These are phyloP conservation scores for Chlamydomonas schloesseri DNA, from an alignment of 139 green algal species.

Conservation along the genomic window DNA sequence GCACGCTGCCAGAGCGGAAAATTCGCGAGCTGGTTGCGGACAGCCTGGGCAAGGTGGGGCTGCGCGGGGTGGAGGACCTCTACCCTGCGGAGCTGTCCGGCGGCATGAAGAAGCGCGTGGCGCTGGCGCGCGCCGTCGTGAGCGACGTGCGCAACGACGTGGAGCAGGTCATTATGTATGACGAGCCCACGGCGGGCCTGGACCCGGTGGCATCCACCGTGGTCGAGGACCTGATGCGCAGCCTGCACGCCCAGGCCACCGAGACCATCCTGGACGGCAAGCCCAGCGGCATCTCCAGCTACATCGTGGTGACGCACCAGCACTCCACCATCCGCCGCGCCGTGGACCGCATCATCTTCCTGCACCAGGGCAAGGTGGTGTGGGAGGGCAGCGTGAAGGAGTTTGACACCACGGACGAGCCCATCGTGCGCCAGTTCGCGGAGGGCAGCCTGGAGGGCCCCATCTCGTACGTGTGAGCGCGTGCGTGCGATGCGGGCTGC, in stretches of 20 bases:
- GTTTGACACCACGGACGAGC: slow-evolving; percentile 94
- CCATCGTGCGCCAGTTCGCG: slow-evolving; percentile 96
- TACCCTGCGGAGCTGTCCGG: slow-evolving; percentile 95
- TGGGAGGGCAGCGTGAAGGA: slow-evolving; percentile 94
- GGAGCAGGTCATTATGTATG: slow-evolving; percentile 98
- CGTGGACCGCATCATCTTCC: slow-evolving; percentile 97
- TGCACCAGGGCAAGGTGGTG: slow-evolving; percentile 95
- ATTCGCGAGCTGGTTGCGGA: slow-evolving; percentile 86
- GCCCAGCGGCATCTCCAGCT: slow-evolving; percentile 82
- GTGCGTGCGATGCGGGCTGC: no score
- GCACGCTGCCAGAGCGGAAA: slow-evolving; percentile 68
- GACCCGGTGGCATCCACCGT: slow-evolving; percentile 98
- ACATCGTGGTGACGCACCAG: slow-evolving; percentile 99
- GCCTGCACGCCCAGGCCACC: slow-evolving; percentile 81
- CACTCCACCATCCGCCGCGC: slow-evolving; percentile 95
- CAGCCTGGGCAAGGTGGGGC: slow-evolving; percentile 89
- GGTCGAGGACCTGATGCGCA: slow-evolving; percentile 97
- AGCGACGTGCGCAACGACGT: slow-evolving; percentile 45
- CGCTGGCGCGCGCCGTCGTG: slow-evolving; percentile 82
- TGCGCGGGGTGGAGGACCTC: slow-evolving; percentile 91
- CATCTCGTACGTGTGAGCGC: slow-evolving; percentile 86
- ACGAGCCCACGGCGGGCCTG: slow-evolving; percentile 98
- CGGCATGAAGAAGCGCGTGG: slow-evolving; percentile 99
- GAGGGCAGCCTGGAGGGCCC: slow-evolving; percentile 88
- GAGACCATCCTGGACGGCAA: slow-evolving; percentile 20